Evolutionary conservation across 805 yeast genomes (phyloP), one percentile per base, ranked within the genome.

Genomic region (Sungouiozyma ichnusensis): DNA sequence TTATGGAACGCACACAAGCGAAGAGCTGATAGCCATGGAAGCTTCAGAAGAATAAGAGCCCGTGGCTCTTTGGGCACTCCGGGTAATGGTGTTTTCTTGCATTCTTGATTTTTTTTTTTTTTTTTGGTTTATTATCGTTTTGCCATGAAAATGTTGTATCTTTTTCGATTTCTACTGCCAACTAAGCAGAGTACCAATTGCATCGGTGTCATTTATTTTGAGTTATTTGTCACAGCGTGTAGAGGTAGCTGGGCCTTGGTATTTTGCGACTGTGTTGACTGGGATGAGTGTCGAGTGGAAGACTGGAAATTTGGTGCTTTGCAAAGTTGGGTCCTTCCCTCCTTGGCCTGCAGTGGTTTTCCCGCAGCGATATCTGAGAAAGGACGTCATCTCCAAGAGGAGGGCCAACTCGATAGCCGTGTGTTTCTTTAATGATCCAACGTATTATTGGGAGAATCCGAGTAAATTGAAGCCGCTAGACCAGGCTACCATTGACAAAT

Each of bases 1-100:
- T 83, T 17, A 66, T 71, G 32, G 49, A 57, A 18, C 65, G 81
- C 51, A 45, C 63, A n/a, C 47, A 37, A 15, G 40, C 40, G 9
- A 15, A 11, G 29, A 24, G 29, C 29, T 6, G 11, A 7, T 24
- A 11, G 6, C 29, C 29, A 24, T 24, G 6, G 11, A 24, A 24
- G 29, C 6, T 6, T 24, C 11, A 7, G 29, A 24, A 24, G 11
- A 24, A 24, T 24, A n/a, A n/a, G n/a, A n/a, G n/a, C n/a, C n/a
- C n/a, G n/a, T n/a, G n/a, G n/a, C n/a, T n/a, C n/a, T n/a, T n/a
- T n/a, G n/a, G n/a, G n/a, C n/a, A n/a, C n/a, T n/a, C n/a, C n/a
- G n/a, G n/a, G n/a, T n/a, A n/a, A n/a, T n/a, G n/a, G n/a, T n/a
- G n/a, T n/a, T n/a, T n/a, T n/a, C n/a, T n/a, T n/a, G n/a, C n/a